These are phyloP conservation scores for Neckera pumila DNA, from an alignment of 225 moss, liverwort and hornwort species.

Conservation along the genomic window DNA sequence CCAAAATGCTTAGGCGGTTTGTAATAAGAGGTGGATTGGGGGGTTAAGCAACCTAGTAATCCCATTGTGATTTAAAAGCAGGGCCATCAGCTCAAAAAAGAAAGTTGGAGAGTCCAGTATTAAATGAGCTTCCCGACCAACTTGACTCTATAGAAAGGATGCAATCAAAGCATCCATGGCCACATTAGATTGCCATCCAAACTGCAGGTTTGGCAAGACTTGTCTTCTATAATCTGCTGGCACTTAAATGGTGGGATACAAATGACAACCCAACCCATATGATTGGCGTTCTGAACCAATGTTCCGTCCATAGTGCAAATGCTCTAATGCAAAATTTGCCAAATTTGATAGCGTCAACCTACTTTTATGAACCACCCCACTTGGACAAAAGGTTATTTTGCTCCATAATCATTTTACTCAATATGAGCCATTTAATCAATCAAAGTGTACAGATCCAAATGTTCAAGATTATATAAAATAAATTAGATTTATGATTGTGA, in stretches of 20 bases:
- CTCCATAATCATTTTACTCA: rapidly evolving
- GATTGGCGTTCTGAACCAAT: too few species aligned
- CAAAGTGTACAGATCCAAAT: rapidly evolving
- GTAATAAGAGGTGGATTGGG: rapidly evolving
- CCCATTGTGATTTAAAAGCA: rapidly evolving
- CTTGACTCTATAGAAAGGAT: neutral
- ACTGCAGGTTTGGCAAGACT: rapidly evolving
- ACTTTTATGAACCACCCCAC: neutral
- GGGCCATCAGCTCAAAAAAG: rapidly evolving
- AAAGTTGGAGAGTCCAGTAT: rapidly evolving
- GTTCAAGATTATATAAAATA: neutral
- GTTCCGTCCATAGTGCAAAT: rapidly evolving
- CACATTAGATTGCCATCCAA: neutral
- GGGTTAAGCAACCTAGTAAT: rapidly evolving
- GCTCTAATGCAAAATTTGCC: neutral
- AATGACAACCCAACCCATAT: rapidly evolving
- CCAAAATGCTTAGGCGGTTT: rapidly evolving
- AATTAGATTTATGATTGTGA: neutral
- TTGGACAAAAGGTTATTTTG: neutral
- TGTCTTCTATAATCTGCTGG: rapidly evolving
- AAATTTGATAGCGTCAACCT: neutral
- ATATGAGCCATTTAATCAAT: neutral
- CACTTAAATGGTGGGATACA: rapidly evolving
- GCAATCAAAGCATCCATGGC: rapidly evolving
- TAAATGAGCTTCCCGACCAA: neutral